Base-by-base conservation (phyloP, 2,329 filamentous ascomycete genomes). In the Blastomyces emzantsi region DNA sequence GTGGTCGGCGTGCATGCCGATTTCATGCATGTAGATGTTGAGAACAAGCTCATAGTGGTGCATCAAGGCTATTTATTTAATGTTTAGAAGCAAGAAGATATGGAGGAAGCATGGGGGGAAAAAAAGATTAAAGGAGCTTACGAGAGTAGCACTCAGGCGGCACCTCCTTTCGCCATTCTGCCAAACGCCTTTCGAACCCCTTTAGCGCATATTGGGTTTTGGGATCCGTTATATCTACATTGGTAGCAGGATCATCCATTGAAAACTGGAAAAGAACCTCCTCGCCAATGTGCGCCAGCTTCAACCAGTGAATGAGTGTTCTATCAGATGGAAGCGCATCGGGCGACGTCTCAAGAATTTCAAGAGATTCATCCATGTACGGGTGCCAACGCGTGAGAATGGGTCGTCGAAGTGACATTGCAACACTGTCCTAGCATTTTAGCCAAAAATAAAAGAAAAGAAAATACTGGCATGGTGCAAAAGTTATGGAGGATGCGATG, bases 1-100 rank as follows among this genome's bases (percentile, higher is more conserved):
- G 66, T 84, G 82, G 61, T 89, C 86, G 9, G 83, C 79, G 67
- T 90, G 86, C 66, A 92, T 83, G 2, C 84, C 86, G 62, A 90
- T 84, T 73, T 92, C 90, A 72, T 92, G 87, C 78, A 92, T 86
- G 71, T 89, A 91, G 2, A 92, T 77, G 66, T 82, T 87, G 45
- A 90, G 73, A 1, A 88, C 82, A 66, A 87, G 79, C 67, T 90
- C 86, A 65, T 83, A 83, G 67, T 91, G 81, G 22, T 78, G 77
- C 56, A 91, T 77, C 0, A 84, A 81, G n/a, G 83, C 87, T 87
- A 71, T 64, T 61, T 87, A 71, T 64, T 61, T 30, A 57, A 59
- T 49, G 25, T 59, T 39, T 11, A 28, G 60, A n/a, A 28, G 3
- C 36, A 9, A 41, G n/a, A 45, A 3, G 2, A 30, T 25, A n/a